Conservation (phyloP, 2,329 filamentous ascomycete species). For the Alternaria incomplexa region DNA sequence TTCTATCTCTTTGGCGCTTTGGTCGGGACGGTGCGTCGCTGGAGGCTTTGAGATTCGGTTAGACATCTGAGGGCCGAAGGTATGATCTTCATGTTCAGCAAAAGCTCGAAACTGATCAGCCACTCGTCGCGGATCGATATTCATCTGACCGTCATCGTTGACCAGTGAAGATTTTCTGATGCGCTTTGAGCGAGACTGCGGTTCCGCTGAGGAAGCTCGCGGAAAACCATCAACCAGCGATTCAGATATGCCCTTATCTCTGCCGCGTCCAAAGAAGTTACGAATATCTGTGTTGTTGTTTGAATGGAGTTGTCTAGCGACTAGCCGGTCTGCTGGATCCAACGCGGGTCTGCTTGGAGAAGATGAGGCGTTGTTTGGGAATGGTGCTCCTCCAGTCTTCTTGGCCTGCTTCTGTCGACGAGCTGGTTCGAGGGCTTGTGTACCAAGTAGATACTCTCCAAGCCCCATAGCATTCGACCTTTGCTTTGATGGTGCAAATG, state of each 20-base stretch:
- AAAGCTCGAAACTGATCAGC: conserved; percentile 10
- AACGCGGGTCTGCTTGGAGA: not conserved
- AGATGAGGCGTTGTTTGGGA: not conserved
- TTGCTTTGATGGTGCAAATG: conserved; percentile 35
- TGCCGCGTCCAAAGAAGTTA: conserved; percentile 22
- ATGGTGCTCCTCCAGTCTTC: not conserved
- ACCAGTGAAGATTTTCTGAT: not conserved
- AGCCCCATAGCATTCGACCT: conserved; percentile 27
- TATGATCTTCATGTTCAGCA: not conserved
- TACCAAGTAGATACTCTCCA: conserved; percentile 19
- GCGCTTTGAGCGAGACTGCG: not conserved
- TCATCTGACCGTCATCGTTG: not conserved
- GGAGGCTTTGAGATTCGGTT: no score
- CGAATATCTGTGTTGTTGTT: conserved; percentile 35
- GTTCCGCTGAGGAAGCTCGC: conserved; percentile 2
- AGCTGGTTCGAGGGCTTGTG: not conserved
- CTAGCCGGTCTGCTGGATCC: not conserved
- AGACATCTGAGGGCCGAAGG: not conserved
- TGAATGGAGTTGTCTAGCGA: not conserved
- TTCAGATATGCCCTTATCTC: not conserved
- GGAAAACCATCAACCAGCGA: not conserved
- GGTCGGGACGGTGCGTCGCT: not conserved
- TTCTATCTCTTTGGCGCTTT: conserved; percentile 3
- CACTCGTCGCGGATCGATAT: not conserved
- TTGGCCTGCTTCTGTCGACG: conserved; percentile 5